Evolutionary conservation across 2,329 filamentous ascomycete genomes (phyloP), one percentile per base, ranked within the genome.

Genomic region (Paraconiothyrium brasiliense): DNA sequence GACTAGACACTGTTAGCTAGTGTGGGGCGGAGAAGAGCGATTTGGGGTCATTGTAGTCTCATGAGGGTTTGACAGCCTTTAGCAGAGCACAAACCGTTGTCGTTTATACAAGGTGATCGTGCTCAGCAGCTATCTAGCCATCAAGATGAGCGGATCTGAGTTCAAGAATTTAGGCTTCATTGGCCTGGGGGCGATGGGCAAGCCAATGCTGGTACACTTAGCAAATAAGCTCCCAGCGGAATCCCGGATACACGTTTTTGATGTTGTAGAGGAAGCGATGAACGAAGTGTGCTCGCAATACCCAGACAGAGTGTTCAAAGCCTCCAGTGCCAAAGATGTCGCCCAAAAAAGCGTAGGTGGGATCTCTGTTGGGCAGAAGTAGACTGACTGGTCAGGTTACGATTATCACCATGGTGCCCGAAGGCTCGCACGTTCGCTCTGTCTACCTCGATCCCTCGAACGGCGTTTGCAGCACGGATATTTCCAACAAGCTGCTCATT

Each of bases 181-280:
- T 49, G 84, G 85, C 65, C 78, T 86, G 1, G 85, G 85, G n/a
- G 79, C 81, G 11, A 87, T 86, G 85, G 85, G 85, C 0, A 79
- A 77, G 56, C 84, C 84, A 11, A 87, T 87, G 84, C 79, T 82
- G 4, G 73, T 71, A 22, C 84, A 86, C 68, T 75, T 87, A 27
- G 79, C 82, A 10, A 78, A 79, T 24, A 85, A 84, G 64, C 75
- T 84, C 51, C 76, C 80, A 3, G 27, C 70, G 10, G 74, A 78
- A 11, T 80, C 81, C 9, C 75, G 75, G 3, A 80, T 86, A 59
- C 81, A 81, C 65, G 79, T 85, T 8, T 84, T 81, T 65, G 85
- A 87, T 67, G 79, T 86, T 4, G 77, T 81, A 4, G 72, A 78
- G 49, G 67, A 77, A 11, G 77, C 75, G 5, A 71, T 85, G 20